These are phyloP conservation scores for Pseudevernia furfuracea DNA, from an alignment of 495 filamentous ascomycete genomes.

Conservation along the genomic window DNA sequence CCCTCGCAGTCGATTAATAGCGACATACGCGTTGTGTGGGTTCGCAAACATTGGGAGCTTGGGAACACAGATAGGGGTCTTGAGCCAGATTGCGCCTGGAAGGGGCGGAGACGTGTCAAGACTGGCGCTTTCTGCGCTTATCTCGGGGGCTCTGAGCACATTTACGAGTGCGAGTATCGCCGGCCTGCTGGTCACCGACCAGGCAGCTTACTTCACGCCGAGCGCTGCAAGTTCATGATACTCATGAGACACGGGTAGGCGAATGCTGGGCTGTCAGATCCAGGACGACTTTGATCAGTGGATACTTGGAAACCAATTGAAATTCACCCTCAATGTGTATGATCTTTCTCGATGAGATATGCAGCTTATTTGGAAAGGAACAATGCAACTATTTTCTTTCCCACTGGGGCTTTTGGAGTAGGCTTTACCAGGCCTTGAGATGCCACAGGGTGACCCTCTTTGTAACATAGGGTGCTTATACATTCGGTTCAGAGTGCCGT, in stretches of 20 bases:
- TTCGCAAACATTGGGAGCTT: slow-evolving; percentile 77
- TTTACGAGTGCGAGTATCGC: slow-evolving; percentile 77
- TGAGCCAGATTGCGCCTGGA: slow-evolving; percentile 69
- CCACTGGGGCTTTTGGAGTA: not conserved
- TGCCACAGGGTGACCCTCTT: not conserved
- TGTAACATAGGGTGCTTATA: not conserved
- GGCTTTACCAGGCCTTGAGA: not conserved
- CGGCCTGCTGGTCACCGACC: slow-evolving; percentile 60
- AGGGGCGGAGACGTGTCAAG: slow-evolving; percentile 66
- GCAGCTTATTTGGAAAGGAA: not conserved
- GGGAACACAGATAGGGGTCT: slow-evolving; percentile 78
- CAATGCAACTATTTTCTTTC: not conserved
- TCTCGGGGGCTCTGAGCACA: slow-evolving; percentile 71
- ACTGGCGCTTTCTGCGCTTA: slow-evolving; percentile 67
- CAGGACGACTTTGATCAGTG: not conserved
- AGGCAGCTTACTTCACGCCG: slow-evolving; percentile 30
- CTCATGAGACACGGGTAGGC: not conserved
- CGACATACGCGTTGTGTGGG: slow-evolving; percentile 38
- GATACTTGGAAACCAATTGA: not conserved
- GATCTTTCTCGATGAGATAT: not conserved
- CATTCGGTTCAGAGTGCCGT: not conserved
- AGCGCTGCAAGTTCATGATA: slow-evolving; percentile 15
- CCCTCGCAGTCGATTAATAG: slow-evolving; percentile 38
- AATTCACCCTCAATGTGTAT: not conserved
- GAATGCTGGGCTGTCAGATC: not conserved